These are phyloP conservation scores for Coemansia sp. DNA, from an alignment of 192 early-diverging fungal species.

Conservation along the genomic window DNA sequence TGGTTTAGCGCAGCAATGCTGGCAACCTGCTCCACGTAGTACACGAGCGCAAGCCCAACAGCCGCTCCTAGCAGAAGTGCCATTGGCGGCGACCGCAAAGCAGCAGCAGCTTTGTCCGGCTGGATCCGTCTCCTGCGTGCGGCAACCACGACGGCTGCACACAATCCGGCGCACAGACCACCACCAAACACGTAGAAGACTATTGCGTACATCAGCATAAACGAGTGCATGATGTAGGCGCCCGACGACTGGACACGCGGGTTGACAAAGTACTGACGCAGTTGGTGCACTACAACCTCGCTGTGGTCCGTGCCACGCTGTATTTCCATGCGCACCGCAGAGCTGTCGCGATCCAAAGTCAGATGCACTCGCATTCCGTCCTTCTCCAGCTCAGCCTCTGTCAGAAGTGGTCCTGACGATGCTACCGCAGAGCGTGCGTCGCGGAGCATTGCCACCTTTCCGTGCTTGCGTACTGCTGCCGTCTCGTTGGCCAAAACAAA, in stretches of 20 bases:
- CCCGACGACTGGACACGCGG: slow-evolving; percentile 47
- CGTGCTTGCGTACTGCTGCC: neutral
- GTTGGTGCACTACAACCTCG: slow-evolving; percentile 24
- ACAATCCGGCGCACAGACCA: slow-evolving; percentile 18
- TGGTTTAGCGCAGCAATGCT: slow-evolving; percentile 17
- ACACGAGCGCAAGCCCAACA: slow-evolving; percentile 12
- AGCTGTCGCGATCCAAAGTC: neutral
- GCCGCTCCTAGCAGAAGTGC: neutral
- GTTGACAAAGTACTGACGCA: slow-evolving; percentile 48
- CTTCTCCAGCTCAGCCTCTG: slow-evolving; percentile 13
- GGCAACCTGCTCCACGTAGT: slow-evolving; percentile 25
- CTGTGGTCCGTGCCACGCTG: neutral
- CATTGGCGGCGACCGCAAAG: neutral
- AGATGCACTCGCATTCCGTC: slow-evolving; percentile 21
- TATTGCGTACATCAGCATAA: slow-evolving; percentile 42
- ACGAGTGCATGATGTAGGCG: slow-evolving; percentile 55
- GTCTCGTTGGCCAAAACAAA: slow-evolving; percentile 13
- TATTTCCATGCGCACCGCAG: slow-evolving; percentile 11
- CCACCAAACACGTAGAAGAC: slow-evolving; percentile 40
- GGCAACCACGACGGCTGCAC: neutral
- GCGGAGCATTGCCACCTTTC: neutral
- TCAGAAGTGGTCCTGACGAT: neutral
- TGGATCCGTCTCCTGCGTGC: neutral
- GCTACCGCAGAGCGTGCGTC: neutral
- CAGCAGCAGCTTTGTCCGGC: neutral